Conservation (phyloP, 495 filamentous ascomycete species). For the Podospora fimiseda region DNA sequence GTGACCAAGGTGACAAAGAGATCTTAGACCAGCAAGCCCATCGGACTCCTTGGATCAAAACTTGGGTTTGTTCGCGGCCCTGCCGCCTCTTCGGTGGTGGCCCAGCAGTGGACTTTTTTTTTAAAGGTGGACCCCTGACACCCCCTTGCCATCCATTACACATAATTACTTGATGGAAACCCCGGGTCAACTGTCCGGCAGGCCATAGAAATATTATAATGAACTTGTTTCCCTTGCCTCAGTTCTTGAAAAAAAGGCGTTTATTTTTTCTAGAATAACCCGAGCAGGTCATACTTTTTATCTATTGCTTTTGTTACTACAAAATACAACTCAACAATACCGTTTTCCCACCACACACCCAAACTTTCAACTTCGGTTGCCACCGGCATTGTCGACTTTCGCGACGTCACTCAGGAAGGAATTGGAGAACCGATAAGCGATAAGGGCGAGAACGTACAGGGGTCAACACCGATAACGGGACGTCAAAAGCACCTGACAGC, state of each 20-base stretch:
- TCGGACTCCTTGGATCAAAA: neutral
- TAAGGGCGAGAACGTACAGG: too few species aligned
- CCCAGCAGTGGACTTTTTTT: too few species aligned
- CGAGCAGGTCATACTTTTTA: too few species aligned
- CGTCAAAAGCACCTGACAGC: too few species aligned
- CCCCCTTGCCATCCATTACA: constrained; percentile 35
- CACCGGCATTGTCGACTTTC: too few species aligned
- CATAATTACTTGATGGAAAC: constrained; percentile 49
- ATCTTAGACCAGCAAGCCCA: neutral
- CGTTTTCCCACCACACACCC: too few species aligned
- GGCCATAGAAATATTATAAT: constrained; percentile 20
- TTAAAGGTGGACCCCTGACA: neutral
- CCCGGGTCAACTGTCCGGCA: neutral
- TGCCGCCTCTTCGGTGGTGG: constrained; percentile 7
- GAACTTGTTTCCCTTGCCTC: neutral
- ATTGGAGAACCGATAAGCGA: too few species aligned
- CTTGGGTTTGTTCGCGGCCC: constrained; percentile 8
- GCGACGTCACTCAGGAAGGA: too few species aligned
- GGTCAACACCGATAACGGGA: too few species aligned
- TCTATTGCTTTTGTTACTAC: too few species aligned
- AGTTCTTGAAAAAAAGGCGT: neutral
- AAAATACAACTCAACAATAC: too few species aligned
- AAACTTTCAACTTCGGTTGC: too few species aligned
- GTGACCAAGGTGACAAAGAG: neutral
- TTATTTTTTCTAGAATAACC: neutral